phyloP scores from a whole-genome alignment of 257 asterid species.

The Ilex aquifolium region DNA sequence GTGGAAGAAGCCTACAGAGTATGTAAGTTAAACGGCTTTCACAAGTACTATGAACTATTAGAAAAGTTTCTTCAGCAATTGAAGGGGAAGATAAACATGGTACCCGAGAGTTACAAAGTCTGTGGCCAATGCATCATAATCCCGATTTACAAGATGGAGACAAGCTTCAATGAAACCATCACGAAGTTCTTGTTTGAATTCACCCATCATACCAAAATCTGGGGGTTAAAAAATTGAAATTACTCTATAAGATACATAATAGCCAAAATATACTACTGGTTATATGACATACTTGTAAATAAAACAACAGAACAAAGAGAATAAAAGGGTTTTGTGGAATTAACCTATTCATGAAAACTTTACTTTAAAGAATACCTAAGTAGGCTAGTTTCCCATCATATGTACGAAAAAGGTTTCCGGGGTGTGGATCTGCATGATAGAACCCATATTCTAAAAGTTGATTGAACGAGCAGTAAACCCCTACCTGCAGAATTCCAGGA shows the following conservation, averaged over 20 bases:
- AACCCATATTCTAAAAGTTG: slow-evolving; percentile 95
- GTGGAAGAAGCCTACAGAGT: slow-evolving; percentile 82
- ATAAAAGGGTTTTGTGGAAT: background rate
- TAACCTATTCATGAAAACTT: slow-evolving; percentile 14
- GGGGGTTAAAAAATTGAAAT: slow-evolving; percentile 13
- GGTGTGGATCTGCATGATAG: slow-evolving; percentile 99
- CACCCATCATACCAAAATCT: slow-evolving; percentile 99
- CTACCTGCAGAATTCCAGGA: slow-evolving; percentile 47
- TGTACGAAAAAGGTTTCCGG: slow-evolving; percentile 93
- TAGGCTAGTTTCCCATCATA: slow-evolving; percentile 91
- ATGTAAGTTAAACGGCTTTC: slow-evolving; percentile 21
- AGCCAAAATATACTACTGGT: background rate
- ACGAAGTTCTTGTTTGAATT: slow-evolving; percentile 85
- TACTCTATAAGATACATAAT: too few relatives aligned
- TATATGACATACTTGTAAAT: too few relatives aligned
- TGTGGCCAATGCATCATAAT: slow-evolving; percentile 81
- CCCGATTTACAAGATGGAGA: slow-evolving; percentile 97
- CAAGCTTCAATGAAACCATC: slow-evolving; percentile 99
- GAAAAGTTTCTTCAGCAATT: slow-evolving; percentile 12
- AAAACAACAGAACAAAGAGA: background rate
- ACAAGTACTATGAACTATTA: slow-evolving; percentile 8
- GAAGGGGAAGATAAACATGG: slow-evolving; percentile 19
- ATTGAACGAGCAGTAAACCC: slow-evolving; percentile 96
- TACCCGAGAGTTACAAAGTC: slow-evolving; percentile 99
- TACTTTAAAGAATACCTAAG: slow-evolving; percentile 52